A percentile compares a stretch with the other conserved stretches of the same genome.
Conservation (phyloP, 2,329 filamentous ascomycete genomes). For the Apiospora rasikravindrae region DNA sequence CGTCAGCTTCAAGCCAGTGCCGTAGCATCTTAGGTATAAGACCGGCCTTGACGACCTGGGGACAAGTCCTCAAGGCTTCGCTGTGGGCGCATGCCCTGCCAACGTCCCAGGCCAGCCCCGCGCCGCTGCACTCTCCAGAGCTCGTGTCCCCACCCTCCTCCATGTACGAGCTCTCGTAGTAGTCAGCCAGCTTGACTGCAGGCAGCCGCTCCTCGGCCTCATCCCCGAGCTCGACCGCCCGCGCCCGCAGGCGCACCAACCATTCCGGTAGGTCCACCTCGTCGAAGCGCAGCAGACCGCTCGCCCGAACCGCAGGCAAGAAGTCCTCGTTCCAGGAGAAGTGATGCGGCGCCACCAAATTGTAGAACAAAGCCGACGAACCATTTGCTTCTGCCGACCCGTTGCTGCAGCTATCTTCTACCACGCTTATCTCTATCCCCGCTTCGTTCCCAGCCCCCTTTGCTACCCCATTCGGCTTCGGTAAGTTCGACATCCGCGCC, state of each 20-base stretch:
- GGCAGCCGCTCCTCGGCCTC: slow-evolving; percentile 33
- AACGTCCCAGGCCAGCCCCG: slow-evolving; percentile 28
- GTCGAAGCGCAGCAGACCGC: slow-evolving; percentile 40
- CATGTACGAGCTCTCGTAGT: slow-evolving; percentile 32
- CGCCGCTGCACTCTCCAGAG: fast-evolving
- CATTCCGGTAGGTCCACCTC: slow-evolving; percentile 40
- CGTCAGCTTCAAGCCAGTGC: slow-evolving; percentile 28
- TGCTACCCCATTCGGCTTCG: not conserved
- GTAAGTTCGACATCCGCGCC: not conserved
- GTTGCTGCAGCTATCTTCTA: not conserved
- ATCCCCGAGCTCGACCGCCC: slow-evolving; percentile 31
- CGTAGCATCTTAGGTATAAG: slow-evolving; percentile 36
- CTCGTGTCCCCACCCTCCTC: not conserved
- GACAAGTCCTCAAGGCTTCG: slow-evolving; percentile 31
- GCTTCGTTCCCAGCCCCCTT: not conserved
- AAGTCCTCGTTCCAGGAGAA: slow-evolving; percentile 44
- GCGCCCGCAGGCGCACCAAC: slow-evolving; percentile 36
- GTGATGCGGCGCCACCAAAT: slow-evolving; percentile 32
- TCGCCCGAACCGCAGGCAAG: slow-evolving; percentile 35
- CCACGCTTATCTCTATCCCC: not conserved
- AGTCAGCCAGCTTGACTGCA: slow-evolving; percentile 33
- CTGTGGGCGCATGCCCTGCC: slow-evolving; percentile 30
- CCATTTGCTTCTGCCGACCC: not conserved
- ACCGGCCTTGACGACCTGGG: slow-evolving; percentile 29
- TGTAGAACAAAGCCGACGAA: slow-evolving; percentile 28